Evolutionary conservation across 352 stramenopile genomes (phyloP).

Genomic region (Phytophthora niederhauseri): DNA sequence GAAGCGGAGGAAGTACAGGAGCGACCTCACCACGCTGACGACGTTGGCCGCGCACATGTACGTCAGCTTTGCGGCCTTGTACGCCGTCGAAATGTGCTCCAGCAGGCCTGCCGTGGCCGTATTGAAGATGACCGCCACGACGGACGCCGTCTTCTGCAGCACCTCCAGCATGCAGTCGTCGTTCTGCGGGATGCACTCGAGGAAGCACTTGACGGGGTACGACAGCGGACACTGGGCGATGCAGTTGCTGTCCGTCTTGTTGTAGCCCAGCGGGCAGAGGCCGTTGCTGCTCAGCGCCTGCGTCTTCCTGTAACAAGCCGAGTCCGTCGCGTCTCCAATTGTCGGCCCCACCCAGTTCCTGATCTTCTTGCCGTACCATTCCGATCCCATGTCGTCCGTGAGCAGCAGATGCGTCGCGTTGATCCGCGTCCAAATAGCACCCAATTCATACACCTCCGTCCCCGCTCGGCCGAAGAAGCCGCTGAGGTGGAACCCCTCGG

Average conservation of each 20-base stretch:
- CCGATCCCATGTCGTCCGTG: slow-evolving; percentile 27
- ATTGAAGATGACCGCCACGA: slow-evolving; percentile 8
- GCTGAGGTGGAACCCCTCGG: slow-evolving; percentile 26
- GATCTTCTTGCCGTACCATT: slow-evolving; percentile 34
- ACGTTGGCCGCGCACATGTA: slow-evolving; percentile 49
- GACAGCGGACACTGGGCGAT: slow-evolving; percentile 65
- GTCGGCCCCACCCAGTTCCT: slow-evolving; percentile 28
- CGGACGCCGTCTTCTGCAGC: slow-evolving; percentile 18
- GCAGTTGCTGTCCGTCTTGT: slow-evolving; percentile 53
- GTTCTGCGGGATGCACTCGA: slow-evolving; percentile 40
- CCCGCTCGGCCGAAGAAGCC: slow-evolving; percentile 26
- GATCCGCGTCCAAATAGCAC: slow-evolving; percentile 26
- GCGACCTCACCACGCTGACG: slow-evolving; percentile 38
- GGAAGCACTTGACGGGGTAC: slow-evolving; percentile 48
- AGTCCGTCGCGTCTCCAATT: slow-evolving; percentile 23
- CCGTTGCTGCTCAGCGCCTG: slow-evolving; percentile 30
- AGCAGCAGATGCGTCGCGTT: slow-evolving; percentile 23
- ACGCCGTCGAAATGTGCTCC: neutral
- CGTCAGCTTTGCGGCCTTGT: slow-evolving; percentile 28
- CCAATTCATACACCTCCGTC: slow-evolving; percentile 21
- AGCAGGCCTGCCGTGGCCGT: slow-evolving; percentile 8
- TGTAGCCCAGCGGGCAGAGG: slow-evolving; percentile 26
- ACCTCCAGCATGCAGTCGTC: slow-evolving; percentile 13
- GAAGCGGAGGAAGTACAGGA: slow-evolving; percentile 45
- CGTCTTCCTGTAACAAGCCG: slow-evolving; percentile 53